Evolutionary conservation across 129 eudicot genomes (phyloP), one percentile per base, ranked within the genome.

Genomic region (Arctium minus): DNA sequence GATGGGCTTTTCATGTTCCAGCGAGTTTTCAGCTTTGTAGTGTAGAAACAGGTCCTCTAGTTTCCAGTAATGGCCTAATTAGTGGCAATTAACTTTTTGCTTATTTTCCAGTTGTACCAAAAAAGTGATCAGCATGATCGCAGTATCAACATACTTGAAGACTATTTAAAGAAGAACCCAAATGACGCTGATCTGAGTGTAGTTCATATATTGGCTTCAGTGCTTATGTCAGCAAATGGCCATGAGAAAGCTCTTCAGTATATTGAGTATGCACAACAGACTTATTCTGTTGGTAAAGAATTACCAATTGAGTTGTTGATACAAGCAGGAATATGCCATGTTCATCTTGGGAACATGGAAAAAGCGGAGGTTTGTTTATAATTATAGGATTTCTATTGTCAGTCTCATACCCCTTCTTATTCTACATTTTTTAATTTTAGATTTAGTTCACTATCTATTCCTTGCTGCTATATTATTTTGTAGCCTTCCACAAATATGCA

Each of bases 291-390:
- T 76, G 90, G 84, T 62, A 86, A 88, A 85, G 91, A 88, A 56
- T 81, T 90, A 78, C 98, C 95, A 18, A 73, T 88, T 76, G 44
- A 86, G 69, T 78, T 96, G 35, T 79, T 53, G 31, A 50, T 88
- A 38, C 90, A 90, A 91, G 94, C 97, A 77, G 99, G 99, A 76
- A 82, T 96, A 84, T 96, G 97, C 65, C 95, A 91, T 85, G 90
- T 83, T 85, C 92, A 93, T 85, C 95, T 96, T 38, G 92, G 95
- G 60, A 60, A 91, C 87, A 27, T 86, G 88, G 91, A 91, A 79
- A 90, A 91, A 80, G 98, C 98, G 29, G 94, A 93, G 98, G 99
- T 90, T 64, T 48, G 84, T 78, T 74, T 75, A 44, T 69, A 32
- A 80, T 74, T 75, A 8, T 56, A 48, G 33, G 73, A n/a, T 79